These are phyloP conservation scores for Diutina siamensis DNA, from an alignment of 1,139 yeast species.

Conservation along the genomic window DNA sequence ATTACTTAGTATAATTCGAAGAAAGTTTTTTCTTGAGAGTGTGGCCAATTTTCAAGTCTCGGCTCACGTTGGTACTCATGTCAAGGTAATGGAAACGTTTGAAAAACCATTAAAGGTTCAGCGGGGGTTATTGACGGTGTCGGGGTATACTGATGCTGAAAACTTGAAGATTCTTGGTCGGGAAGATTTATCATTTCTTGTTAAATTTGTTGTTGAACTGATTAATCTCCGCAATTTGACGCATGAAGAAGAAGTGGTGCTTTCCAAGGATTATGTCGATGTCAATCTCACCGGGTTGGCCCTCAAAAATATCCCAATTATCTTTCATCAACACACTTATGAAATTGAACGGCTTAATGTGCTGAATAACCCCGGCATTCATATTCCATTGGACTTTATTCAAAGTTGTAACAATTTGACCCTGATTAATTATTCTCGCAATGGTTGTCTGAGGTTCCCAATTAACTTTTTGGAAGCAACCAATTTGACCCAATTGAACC, in stretches of 20 bases:
- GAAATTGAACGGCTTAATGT: slow-evolving; percentile 78
- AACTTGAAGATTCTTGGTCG: slow-evolving; percentile 71
- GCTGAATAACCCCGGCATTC: slow-evolving; percentile 78
- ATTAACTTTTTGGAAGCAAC: slow-evolving; percentile 58
- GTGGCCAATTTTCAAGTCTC: slow-evolving; percentile 67
- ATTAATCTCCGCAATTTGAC: slow-evolving; percentile 59
- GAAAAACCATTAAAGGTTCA: slow-evolving; percentile 77
- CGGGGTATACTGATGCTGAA: slow-evolving; percentile 75
- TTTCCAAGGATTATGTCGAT: slow-evolving; percentile 58
- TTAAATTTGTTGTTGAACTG: slow-evolving; percentile 73
- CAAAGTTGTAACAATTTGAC: slow-evolving; percentile 69
- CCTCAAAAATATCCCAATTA: slow-evolving; percentile 74
- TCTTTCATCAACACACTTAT: slow-evolving; percentile 69
- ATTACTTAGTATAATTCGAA: slow-evolving; percentile 52
- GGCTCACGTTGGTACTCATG: slow-evolving; percentile 68
- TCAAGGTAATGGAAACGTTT: slow-evolving; percentile 59
- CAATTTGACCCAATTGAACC: slow-evolving; percentile 55
- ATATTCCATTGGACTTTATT: slow-evolving; percentile 74
- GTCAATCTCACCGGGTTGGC: slow-evolving; percentile 69
- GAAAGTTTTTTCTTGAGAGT: slow-evolving; percentile 66
- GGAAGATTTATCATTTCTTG: slow-evolving; percentile 76
- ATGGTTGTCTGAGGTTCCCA: slow-evolving; percentile 70
- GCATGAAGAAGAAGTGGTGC: slow-evolving; percentile 51
- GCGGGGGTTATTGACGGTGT: slow-evolving; percentile 55
- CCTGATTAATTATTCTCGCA: slow-evolving; percentile 56